These are phyloP conservation scores for Lactuca saligna DNA, from an alignment of 129 eudicot genomes.

Conservation along the genomic window DNA sequence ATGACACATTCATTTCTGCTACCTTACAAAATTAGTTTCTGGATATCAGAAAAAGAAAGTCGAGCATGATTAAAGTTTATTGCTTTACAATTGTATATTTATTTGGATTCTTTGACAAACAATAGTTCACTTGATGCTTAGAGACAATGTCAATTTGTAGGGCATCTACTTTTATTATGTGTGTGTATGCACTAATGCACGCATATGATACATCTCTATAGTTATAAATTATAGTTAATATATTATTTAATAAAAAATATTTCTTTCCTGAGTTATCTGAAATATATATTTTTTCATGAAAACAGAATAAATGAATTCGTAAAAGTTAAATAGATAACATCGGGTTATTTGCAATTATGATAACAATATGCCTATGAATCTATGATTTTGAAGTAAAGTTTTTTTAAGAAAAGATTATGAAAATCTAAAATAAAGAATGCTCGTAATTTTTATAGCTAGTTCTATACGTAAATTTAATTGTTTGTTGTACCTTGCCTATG, in stretches of 20 bases:
- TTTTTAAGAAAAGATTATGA: background rate
- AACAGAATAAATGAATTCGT: background rate
- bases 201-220: background rate
- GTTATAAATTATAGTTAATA: background rate
- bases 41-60: conserved; percentile 35
- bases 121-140: conserved; percentile 45
- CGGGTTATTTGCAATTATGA: background rate
- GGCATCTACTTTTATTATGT: conserved; percentile 12
- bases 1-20: conserved; percentile 22
- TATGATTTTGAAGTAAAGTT: too few species aligned
- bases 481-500: too few species aligned
- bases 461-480: too few species aligned
- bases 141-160: conserved; percentile 55
- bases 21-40: conserved; percentile 35
- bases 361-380: background rate
- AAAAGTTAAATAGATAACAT: too few species aligned
- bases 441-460: background rate
- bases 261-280: too few species aligned
- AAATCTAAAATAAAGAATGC: background rate
- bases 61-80: conserved; percentile 41
- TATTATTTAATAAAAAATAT: too few species aligned
- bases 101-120: conserved; percentile 81
- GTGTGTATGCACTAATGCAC: background rate
- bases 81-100: conserved; percentile 37
- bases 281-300: too few species aligned